Evolutionary conservation across 208 protist species (phyloP).

Genomic region (Trypanosoma lewisi): DNA sequence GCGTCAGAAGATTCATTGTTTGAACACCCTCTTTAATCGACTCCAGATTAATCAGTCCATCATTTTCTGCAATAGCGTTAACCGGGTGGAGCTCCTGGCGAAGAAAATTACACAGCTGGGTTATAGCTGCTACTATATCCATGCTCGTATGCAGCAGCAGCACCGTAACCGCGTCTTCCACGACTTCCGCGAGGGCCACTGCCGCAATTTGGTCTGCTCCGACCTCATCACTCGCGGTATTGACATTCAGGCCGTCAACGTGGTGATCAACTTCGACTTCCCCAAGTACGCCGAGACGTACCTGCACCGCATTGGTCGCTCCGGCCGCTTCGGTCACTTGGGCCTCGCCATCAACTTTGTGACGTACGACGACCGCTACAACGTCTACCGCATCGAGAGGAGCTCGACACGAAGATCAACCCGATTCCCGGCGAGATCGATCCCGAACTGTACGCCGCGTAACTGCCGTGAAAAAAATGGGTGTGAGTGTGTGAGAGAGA

Average conservation of each 20-base stretch:
- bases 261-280: slow-evolving; percentile 99
- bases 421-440: slow-evolving; percentile 97
- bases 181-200: slow-evolving; percentile 97
- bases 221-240: slow-evolving; percentile 99
- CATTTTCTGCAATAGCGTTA: slow-evolving; percentile 99
- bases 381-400: slow-evolving; percentile 97
- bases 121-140: slow-evolving; percentile 99
- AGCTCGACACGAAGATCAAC: slow-evolving; percentile 99
- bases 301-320: slow-evolving; percentile 96
- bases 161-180: slow-evolving; percentile 99
- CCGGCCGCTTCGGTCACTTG: slow-evolving; percentile 97
- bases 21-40: slow-evolving; percentile 99
- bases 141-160: slow-evolving; percentile 98
- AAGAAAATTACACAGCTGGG: slow-evolving; percentile 99
- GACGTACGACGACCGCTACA: slow-evolving; percentile 96
- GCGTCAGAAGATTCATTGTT: slow-evolving; percentile 98
- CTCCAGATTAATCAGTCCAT: slow-evolving; percentile 99
- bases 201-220: slow-evolving; percentile 98
- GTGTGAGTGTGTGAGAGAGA: neutral
- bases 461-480: slow-evolving; percentile 35
- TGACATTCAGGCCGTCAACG: slow-evolving; percentile 99
- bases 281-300: slow-evolving; percentile 98
- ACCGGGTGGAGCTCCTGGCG: slow-evolving; percentile 98
- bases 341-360: slow-evolving; percentile 99
- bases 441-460: slow-evolving; percentile 92